Evolutionary conservation across 306 rosid species (phyloP).

Genomic region (Luffa aegyptiaca): DNA sequence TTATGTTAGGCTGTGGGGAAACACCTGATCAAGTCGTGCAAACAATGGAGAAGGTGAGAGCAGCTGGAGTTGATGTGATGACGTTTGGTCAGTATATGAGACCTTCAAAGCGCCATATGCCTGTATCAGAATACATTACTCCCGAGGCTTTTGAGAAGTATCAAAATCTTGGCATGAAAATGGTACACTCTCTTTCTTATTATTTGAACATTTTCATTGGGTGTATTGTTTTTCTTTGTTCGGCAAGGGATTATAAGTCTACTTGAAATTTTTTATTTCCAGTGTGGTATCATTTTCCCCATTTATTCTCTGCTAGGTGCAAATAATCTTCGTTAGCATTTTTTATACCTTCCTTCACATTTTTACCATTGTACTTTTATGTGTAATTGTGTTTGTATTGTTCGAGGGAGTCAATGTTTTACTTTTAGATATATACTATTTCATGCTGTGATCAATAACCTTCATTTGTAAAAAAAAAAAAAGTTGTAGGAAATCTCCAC

Average conservation of each 20-base stretch:
- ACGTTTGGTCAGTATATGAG: constrained; percentile 99
- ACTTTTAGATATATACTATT: neutral
- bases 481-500: neutral
- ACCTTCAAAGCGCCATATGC: constrained; percentile 99
- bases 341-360: neutral
- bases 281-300: neutral
- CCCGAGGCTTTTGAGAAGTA: constrained; percentile 92
- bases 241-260: neutral
- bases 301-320: neutral
- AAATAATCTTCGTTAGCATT: neutral
- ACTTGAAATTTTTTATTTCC: neutral
- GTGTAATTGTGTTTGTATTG: neutral
- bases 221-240: neutral
- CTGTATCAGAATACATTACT: constrained; percentile 83
- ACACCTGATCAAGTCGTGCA: constrained; percentile 87
- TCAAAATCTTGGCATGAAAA: constrained; percentile 77
- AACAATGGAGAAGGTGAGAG: constrained; percentile 98
- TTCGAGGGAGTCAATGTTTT: neutral
- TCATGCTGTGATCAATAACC: neutral
- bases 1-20: constrained; percentile 99
- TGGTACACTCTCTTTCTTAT: constrained; percentile 40
- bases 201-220: neutral
- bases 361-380: neutral
- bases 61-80: constrained; percentile 98
- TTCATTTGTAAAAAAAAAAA: neutral